These are phyloP conservation scores for Tubosaeta brunneosetosa DNA, from an alignment of 768 basidiomycete species.

Conservation along the genomic window DNA sequence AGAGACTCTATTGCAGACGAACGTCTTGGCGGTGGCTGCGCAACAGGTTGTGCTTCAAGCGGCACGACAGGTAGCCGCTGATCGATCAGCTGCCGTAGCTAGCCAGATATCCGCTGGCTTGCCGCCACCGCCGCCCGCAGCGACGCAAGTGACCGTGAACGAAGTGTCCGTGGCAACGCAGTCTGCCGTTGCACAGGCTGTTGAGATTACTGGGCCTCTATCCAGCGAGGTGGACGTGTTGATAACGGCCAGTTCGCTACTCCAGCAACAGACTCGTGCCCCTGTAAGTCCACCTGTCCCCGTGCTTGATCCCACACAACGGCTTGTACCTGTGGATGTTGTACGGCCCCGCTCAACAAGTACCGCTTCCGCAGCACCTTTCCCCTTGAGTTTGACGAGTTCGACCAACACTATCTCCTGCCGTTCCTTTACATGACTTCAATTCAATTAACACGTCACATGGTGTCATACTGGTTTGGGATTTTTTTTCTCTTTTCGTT, in stretches of 20 bases:
- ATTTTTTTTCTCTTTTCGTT: constrained; percentile 10
- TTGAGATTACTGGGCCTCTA: constrained; percentile 65
- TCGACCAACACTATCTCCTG: constrained; percentile 19
- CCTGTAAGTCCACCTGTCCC: constrained; percentile 24
- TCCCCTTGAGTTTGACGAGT: constrained; percentile 20
- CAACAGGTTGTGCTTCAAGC: constrained; percentile 81
- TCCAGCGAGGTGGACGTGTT: constrained; percentile 81
- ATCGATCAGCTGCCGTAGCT: constrained; percentile 42
- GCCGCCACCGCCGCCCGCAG: constrained; percentile 27
- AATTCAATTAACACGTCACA: constrained; percentile 16
- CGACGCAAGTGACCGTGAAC: constrained; percentile 47
- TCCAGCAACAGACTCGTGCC: constrained; percentile 40
- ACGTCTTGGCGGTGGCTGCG: constrained; percentile 65
- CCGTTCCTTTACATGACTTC: constrained; percentile 27
- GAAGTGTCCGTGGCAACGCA: constrained; percentile 62
- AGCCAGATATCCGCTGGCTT: constrained; percentile 38
- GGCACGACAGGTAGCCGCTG: constrained; percentile 54
- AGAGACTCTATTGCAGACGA: constrained; percentile 46
- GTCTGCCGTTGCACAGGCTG: constrained; percentile 78
- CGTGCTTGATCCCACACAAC: constrained; percentile 25
- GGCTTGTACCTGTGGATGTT: constrained; percentile 25
- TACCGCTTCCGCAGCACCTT: constrained; percentile 22
- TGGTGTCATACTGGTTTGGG: constrained; percentile 28
- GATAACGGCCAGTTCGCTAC: constrained; percentile 57
- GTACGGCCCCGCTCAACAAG: constrained; percentile 35